These are phyloP conservation scores for Boletus edulis DNA, from an alignment of 768 basidiomycete genomes.

Conservation along the genomic window DNA sequence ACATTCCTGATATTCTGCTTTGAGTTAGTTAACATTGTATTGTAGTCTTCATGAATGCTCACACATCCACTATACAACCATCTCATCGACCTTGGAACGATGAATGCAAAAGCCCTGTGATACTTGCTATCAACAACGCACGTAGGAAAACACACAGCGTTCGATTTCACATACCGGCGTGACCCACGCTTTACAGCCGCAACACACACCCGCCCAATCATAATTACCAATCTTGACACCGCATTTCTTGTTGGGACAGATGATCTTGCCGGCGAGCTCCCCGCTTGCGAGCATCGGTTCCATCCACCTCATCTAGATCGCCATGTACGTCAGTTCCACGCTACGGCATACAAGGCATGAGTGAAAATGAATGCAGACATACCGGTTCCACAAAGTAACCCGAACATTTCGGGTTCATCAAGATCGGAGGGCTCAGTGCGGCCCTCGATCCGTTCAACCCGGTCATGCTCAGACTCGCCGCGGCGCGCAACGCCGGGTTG, in stretches of 20 bases:
- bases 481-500: slow-evolving; percentile 43
- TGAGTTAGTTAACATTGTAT: too few species aligned
- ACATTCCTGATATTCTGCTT: too few species aligned
- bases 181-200: slow-evolving; percentile 91
- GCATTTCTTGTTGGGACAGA: slow-evolving; percentile 92
- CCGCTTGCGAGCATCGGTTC: slow-evolving; percentile 74
- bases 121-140: background rate
- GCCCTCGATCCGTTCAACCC: slow-evolving; percentile 18
- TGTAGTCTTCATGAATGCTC: background rate
- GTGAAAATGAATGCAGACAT: background rate
- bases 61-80: slow-evolving; percentile 31
- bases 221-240: slow-evolving; percentile 90
- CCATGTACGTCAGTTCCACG: background rate
- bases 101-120: slow-evolving; percentile 57
- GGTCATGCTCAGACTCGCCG: slow-evolving; percentile 28
- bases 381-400: slow-evolving; percentile 98
- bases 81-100: slow-evolving; percentile 67
- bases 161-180: slow-evolving; percentile 55
- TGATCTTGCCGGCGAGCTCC: slow-evolving; percentile 80
- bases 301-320: slow-evolving; percentile 91
- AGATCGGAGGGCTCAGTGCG: slow-evolving; percentile 54
- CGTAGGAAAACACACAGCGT: background rate
- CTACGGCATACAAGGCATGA: too few species aligned
- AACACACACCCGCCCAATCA: slow-evolving; percentile 94
- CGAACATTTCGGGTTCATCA: slow-evolving; percentile 82